These are phyloP conservation scores for Keithomyces neogunnii DNA, from an alignment of 2,329 filamentous ascomycete genomes.

Conservation along the genomic window DNA sequence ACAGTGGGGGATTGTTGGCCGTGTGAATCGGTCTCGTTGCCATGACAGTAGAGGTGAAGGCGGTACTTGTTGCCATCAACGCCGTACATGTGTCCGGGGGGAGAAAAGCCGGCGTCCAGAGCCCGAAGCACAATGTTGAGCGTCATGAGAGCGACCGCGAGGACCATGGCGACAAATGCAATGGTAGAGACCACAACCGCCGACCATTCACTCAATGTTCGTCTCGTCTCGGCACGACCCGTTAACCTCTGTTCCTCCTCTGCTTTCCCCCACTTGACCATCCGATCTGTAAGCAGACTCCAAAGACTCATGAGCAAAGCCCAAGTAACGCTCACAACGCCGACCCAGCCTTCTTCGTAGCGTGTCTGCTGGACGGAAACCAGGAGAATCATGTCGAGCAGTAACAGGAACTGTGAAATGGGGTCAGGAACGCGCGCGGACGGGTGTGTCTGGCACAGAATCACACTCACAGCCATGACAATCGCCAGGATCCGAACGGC, in stretches of 20 bases:
- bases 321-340: slow-evolving; percentile 78
- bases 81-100: slow-evolving; percentile 67
- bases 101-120: slow-evolving; percentile 64
- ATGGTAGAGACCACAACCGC: slow-evolving; percentile 69
- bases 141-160: slow-evolving; percentile 67
- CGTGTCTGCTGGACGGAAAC: slow-evolving; percentile 65
- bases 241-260: slow-evolving; percentile 92
- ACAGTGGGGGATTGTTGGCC: slow-evolving; percentile 63
- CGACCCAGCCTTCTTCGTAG: slow-evolving; percentile 83
- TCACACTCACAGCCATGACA: slow-evolving; percentile 43
- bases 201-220: slow-evolving; percentile 76
- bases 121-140: slow-evolving; percentile 72
- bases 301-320: slow-evolving; percentile 71
- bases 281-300: slow-evolving; percentile 69
- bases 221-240: slow-evolving; percentile 76
- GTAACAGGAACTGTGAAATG: slow-evolving; percentile 20
- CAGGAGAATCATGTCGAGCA: slow-evolving; percentile 69
- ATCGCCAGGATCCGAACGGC: slow-evolving; percentile 67
- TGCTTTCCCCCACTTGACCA: slow-evolving; percentile 83
- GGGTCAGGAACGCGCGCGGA: slow-evolving; percentile 21
- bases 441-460: too few species aligned
- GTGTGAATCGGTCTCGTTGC: slow-evolving; percentile 52
- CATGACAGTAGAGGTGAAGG: slow-evolving; percentile 74
- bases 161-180: slow-evolving; percentile 58
- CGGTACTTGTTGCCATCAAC: slow-evolving; percentile 81